Evolutionary conservation across 2,329 filamentous ascomycete species (phyloP).

Genomic region (Trichoderma lentiforme): DNA sequence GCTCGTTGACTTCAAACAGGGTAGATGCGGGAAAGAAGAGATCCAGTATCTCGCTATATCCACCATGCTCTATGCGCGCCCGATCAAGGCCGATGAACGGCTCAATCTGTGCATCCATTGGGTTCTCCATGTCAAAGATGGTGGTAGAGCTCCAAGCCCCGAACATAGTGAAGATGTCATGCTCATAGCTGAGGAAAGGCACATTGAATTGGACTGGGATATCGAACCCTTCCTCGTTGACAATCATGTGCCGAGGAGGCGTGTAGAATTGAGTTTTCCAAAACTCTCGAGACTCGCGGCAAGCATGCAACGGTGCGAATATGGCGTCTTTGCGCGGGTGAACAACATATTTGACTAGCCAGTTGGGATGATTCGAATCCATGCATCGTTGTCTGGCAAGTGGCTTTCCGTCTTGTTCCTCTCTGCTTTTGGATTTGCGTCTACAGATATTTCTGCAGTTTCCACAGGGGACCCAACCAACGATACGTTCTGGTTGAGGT

Average conservation of each 20-base stretch:
- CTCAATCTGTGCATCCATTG: not conserved
- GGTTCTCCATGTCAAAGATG: not conserved
- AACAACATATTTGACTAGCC: slow-evolving; percentile 17
- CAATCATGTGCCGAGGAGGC: not conserved
- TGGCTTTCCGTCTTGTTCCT: not conserved
- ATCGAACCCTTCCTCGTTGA: not conserved
- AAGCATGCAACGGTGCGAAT: slow-evolving; percentile 16
- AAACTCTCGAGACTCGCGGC: slow-evolving; percentile 9
- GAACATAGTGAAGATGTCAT: slow-evolving; percentile 18
- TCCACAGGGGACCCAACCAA: slow-evolving; percentile 12
- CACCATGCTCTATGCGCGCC: not conserved
- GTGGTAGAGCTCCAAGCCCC: slow-evolving; percentile 16
- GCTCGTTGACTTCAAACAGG: slow-evolving; percentile 1
- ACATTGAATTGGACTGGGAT: not conserved
- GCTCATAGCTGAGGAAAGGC: slow-evolving; percentile 19
- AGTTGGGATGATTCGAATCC: slow-evolving; percentile 23
- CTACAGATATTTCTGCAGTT: not conserved
- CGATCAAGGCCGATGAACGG: slow-evolving; percentile 9
- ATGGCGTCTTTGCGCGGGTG: slow-evolving; percentile 13
- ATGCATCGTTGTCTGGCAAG: slow-evolving; percentile 5
- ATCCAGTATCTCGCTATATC: slow-evolving; percentile 10
- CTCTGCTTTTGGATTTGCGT: not conserved
- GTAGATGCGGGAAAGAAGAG: not conserved
- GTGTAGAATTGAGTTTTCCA: slow-evolving; percentile 4
- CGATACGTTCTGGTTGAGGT: slow-evolving; percentile 5